phyloP scores from a whole-genome alignment of 1,284 basidiomycete genomes.

The Takashimella koratensis region DNA sequence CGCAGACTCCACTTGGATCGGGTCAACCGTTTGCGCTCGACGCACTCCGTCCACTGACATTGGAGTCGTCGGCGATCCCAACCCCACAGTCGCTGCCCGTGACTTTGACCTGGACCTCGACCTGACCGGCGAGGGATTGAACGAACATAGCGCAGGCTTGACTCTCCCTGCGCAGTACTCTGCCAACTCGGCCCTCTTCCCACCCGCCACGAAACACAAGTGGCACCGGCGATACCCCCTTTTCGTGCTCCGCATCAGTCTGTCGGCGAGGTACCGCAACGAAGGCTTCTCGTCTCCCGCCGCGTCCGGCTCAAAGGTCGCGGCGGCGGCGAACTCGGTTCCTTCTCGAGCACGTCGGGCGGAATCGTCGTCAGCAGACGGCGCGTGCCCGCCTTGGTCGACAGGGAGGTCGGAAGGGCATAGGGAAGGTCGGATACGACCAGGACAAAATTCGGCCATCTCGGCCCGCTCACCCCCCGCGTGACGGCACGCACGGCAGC shows the following conservation, averaged over 20 bases:
- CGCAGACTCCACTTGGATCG: too few relatives aligned
- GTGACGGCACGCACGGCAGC: background rate
- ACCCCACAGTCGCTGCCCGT: too few relatives aligned
- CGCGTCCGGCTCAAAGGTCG: background rate
- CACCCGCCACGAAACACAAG: background rate
- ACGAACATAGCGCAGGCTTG: background rate
- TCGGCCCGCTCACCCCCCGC: slow-evolving; percentile 3
- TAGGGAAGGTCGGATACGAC: background rate
- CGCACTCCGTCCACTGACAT: too few relatives aligned
- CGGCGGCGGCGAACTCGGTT: background rate
- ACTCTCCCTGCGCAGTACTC: background rate
- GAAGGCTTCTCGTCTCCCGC: background rate
- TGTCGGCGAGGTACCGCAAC: background rate
- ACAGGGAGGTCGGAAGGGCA: background rate
- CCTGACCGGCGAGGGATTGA: background rate
- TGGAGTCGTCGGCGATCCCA: too few relatives aligned
- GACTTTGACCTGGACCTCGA: too few relatives aligned
- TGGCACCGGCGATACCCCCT: background rate
- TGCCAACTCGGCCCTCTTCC: background rate
- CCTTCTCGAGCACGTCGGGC: background rate
- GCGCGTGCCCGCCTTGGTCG: background rate
- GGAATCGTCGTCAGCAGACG: background rate
- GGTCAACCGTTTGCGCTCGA: too few relatives aligned
- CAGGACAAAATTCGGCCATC: slow-evolving; percentile 4
- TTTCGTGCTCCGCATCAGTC: background rate